Conservation (phyloP, 2,329 filamentous ascomycete genomes). For the Tolypocladium pustulatum region DNA sequence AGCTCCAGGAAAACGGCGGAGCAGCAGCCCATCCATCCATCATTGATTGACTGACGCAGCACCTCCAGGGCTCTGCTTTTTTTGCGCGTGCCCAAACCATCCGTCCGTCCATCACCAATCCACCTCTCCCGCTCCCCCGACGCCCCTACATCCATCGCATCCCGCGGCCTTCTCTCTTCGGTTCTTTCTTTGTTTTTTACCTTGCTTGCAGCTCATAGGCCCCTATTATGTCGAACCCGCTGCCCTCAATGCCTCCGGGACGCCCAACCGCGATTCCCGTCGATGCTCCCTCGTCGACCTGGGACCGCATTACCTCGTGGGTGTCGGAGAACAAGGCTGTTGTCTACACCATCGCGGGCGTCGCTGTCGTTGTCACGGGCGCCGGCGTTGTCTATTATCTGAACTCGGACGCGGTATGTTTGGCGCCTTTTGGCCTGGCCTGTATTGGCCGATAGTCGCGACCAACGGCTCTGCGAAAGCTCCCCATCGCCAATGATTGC, state of each 20-base stretch:
- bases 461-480: neutral
- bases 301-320: slow-evolving; percentile 87
- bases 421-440: neutral
- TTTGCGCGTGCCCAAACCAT: slow-evolving; percentile 15
- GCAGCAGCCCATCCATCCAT: neutral
- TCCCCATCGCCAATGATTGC: neutral
- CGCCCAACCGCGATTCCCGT: slow-evolving; percentile 35
- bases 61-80: slow-evolving; percentile 14
- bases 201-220: slow-evolving; percentile 9
- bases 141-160: slow-evolving; percentile 19
- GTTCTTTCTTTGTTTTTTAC: slow-evolving; percentile 11
- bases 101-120: slow-evolving; percentile 11
- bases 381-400: slow-evolving; percentile 93
- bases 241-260: slow-evolving; percentile 36
- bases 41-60: neutral
- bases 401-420: slow-evolving; percentile 44
- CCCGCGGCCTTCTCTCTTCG: slow-evolving; percentile 15
- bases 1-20: slow-evolving; percentile 1
- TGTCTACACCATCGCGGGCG: slow-evolving; percentile 92
- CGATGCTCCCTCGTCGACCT: slow-evolving; percentile 57
- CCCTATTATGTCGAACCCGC: slow-evolving; percentile 32
- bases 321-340: slow-evolving; percentile 90
- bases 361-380: slow-evolving; percentile 82
- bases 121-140: neutral
- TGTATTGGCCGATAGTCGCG: neutral